phyloP scores from a whole-genome alignment of 2,329 filamentous ascomycete species.

The Aspergillus transmontanensis region DNA sequence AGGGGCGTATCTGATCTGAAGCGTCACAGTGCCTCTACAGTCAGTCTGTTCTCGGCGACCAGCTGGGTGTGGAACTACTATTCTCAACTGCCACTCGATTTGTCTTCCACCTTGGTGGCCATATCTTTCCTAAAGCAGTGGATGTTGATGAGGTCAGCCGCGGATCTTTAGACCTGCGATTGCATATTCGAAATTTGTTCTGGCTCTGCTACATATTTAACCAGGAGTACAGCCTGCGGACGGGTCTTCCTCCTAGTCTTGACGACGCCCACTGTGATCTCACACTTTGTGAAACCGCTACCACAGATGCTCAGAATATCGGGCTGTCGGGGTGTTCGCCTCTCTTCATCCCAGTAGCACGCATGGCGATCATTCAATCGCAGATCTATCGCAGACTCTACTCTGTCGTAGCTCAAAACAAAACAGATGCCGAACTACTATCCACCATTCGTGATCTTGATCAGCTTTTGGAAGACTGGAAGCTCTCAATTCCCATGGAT shows the following conservation, averaged over 20 bases:
- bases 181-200: conserved; percentile 11
- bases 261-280: conserved; percentile 13
- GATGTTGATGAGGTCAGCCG: neutral
- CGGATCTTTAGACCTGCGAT: neutral
- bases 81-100: conserved; percentile 10
- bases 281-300: neutral
- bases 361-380: conserved; percentile 9
- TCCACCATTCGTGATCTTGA: conserved; percentile 13
- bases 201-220: conserved; percentile 13
- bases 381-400: conserved; percentile 12
- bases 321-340: neutral
- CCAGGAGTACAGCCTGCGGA: conserved; percentile 12
- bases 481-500: conserved; percentile 8
- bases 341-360: conserved; percentile 4
- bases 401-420: neutral
- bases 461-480: conserved; percentile 11
- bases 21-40: neutral
- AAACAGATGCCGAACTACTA: conserved; percentile 13
- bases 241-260: conserved; percentile 11
- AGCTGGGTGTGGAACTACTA: conserved; percentile 1
- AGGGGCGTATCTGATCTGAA: neutral
- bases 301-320: neutral
- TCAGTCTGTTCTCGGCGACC: conserved; percentile 4
- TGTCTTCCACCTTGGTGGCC: conserved; percentile 15
- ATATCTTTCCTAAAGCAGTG: neutral